Evolutionary conservation across 345 rosid species (phyloP), one percentile per base, ranked within the genome.

Genomic region (Arabis hirsuta): DNA sequence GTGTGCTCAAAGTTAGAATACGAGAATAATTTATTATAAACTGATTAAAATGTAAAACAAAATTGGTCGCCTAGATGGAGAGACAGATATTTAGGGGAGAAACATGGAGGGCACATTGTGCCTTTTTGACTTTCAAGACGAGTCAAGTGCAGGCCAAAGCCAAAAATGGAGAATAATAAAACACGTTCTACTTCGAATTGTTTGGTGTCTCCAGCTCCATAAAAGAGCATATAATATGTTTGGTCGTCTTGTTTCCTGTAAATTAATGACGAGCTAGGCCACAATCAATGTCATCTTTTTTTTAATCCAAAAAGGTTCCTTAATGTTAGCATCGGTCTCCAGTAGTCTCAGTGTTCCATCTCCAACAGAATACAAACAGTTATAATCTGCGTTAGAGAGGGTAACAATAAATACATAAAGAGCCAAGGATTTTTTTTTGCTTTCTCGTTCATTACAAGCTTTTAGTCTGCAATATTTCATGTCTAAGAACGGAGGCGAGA

Each of bases 171-270:
- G 11, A 54, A 24, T 52, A 53, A 61, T 52, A 61, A 61, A 61
- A 52, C 26, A 60, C 31, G 14, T 19, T 29, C 42, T 52, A 48
- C 53, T 38, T 55, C 10, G 0, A 71, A 58, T 9, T 52, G 45
- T 42, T 42, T 31, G 54, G 62, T 54, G 63, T 22, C 14, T 72
- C 76, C 62, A 72, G 69, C 76, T 62, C 46, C 39, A 62, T 54
- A 41, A 62, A 62, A 32, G 39, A 72, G 45, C 12, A 72, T 43
- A 62, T 6, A 43, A 4, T 53, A 62, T 19, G 62, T 7, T 52
- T 39, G 59, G 57, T 14, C 14, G 51, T 61, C 69, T 62, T 52
- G 14, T 44, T 31, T 43, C 44, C 26, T 19, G 2, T 52, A 27
- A 60, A 72, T 6, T 20, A 43, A 62, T 62, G 10, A 24, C 42